These are phyloP conservation scores for Allomyces macrogynus DNA, from an alignment of 192 early-diverging fungal genomes.

Conservation along the genomic window DNA sequence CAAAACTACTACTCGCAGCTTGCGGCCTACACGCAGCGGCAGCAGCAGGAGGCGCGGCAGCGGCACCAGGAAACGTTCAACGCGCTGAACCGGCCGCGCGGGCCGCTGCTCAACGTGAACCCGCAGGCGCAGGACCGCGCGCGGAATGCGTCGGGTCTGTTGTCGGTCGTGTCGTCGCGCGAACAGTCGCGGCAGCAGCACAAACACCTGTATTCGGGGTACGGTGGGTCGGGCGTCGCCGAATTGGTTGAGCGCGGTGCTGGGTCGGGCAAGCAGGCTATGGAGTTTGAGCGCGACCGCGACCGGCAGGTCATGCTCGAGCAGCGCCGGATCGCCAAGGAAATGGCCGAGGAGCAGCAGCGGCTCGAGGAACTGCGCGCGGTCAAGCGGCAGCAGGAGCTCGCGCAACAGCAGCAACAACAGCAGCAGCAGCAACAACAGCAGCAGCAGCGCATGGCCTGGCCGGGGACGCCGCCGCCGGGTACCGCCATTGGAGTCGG, in stretches of 20 bases:
- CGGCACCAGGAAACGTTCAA: background rate
- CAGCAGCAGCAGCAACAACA: no score
- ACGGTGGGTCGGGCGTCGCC: background rate
- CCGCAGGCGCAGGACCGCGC: background rate
- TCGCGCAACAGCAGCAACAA: no score
- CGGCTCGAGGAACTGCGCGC: background rate
- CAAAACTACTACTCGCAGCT: background rate
- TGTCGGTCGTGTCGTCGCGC: background rate
- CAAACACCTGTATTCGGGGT: background rate
- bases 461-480: background rate
- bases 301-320: background rate
- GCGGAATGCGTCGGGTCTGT: background rate
- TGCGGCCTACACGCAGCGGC: background rate
- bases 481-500: background rate
- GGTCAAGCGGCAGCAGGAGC: background rate
- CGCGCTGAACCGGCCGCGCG: background rate
- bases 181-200: background rate
- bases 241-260: background rate
- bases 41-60: background rate
- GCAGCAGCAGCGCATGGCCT: no score
- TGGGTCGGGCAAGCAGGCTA: background rate
- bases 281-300: background rate
- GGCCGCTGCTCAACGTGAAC: background rate
- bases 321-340: background rate
- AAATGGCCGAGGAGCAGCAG: background rate